These are phyloP conservation scores for Leucocoprinus sp. DNA, from an alignment of 768 basidiomycete genomes.

Conservation along the genomic window DNA sequence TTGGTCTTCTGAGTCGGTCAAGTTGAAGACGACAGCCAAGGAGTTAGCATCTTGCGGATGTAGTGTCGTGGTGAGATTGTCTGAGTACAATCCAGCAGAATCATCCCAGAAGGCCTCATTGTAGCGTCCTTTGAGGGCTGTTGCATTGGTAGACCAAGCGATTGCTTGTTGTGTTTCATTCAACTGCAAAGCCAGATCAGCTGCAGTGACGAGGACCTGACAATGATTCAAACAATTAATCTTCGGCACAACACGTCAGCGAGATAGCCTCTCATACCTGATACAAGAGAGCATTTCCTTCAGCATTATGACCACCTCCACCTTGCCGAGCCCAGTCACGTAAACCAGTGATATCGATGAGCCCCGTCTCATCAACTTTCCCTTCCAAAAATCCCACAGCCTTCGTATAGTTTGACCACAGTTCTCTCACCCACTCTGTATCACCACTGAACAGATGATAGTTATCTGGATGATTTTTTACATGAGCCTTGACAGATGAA, in stretches of 20 bases:
- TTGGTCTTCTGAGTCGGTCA: constrained; percentile 33
- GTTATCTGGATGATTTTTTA: constrained; percentile 33
- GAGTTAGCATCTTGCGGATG: constrained; percentile 53
- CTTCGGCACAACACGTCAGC: neutral
- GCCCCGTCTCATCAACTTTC: constrained; percentile 39
- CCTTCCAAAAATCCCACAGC: constrained; percentile 46
- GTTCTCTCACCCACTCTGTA: constrained; percentile 34
- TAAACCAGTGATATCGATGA: constrained; percentile 49
- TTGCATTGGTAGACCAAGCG: constrained; percentile 37
- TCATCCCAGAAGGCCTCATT: constrained; percentile 47
- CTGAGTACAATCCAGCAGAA: constrained; percentile 40
- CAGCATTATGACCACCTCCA: constrained; percentile 47
- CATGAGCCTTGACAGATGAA: neutral
- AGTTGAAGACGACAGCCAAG: constrained; percentile 44
- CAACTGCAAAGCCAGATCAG: constrained; percentile 34
- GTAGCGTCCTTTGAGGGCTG: constrained; percentile 37
- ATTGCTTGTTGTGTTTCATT: constrained; percentile 25
- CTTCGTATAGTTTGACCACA: constrained; percentile 51
- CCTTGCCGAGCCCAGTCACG: constrained; percentile 52
- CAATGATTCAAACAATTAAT: constrained; percentile 1
- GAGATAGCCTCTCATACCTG: constrained; percentile 21
- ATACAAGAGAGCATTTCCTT: constrained; percentile 48
- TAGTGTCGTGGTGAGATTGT: constrained; percentile 44
- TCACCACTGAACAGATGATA: constrained; percentile 52
- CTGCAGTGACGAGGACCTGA: constrained; percentile 41